Evolutionary conservation across 495 filamentous ascomycete genomes (phyloP), one percentile per base, ranked within the genome.

Genomic region (Chaetomium cochliodes): DNA sequence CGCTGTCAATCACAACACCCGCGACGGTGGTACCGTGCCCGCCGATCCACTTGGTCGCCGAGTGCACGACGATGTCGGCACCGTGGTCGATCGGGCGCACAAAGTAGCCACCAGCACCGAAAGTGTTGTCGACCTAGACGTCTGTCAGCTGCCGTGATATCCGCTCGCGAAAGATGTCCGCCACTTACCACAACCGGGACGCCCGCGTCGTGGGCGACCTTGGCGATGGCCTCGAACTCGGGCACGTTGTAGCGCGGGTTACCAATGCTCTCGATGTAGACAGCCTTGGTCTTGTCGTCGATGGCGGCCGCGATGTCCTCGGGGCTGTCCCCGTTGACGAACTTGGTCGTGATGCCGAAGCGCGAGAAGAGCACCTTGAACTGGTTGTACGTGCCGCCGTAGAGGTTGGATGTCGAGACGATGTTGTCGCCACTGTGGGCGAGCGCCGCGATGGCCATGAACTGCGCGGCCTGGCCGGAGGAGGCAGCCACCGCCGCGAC

Each of bases 321-420:
- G 15, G 91, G 80, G n/a, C 85, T 86, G 76, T 98, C 92, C 7
- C 91, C 91, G 37, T 86, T 80, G 66, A 98, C 85, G 72, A 98
- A 98, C 81, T 93, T 97, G 65, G 93, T 96, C 28, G 77, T 83
- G 69, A 98, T 93, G 54, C 96, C 96, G 50, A 96, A 75, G 8
- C 94, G 88, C 18, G 92, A 89, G 56, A 98, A 81, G 63, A 92
- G 81, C 39, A 98, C 92, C 79, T 98, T 98, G 79, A 98, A 87
- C 76, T 98, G 96, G 76, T 98, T 98, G 80, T 98, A 98, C 8
- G 94, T 98, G 70, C 94, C 94, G 46, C 94, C 94, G 75, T 98
- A 98, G 47, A 98, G 79, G 74, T 96, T 97, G 58, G 87, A 89
- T 5, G 94, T 97, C 2, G 91, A 89, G 25, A 98, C 85, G 65